Evolutionary conservation across 164 flowering plant genomes (phyloP), one percentile per base, ranked within the genome.

Genomic region (Stephania japonica): DNA sequence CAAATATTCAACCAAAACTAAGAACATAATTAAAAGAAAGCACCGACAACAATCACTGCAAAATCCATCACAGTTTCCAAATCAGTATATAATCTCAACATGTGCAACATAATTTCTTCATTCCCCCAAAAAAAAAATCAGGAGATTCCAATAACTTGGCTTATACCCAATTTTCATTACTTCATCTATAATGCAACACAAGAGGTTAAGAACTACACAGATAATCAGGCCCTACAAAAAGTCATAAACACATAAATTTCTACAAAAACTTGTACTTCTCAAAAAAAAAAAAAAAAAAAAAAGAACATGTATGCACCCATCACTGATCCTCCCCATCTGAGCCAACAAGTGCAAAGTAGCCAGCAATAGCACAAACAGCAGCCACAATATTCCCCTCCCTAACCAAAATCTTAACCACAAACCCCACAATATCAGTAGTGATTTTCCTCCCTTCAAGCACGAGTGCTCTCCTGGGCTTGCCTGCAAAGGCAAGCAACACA

Each of bases 401-500:
- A 32, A 86, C 41, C 71, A 89, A 66, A 73, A 84, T 82, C 78
- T 75, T 78, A 42, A 83, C 66, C 65, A 84, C 82, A 41, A 81
- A 75, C 72, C 82, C 69, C 2, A 83, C 83, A 63, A 91, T 87
- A 74, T 91, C 97, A 6, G 78, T 50, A 11, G 88, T 87, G 70
- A 91, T 90, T 77, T 79, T 84, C 79, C 87, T 82, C 16, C 94
- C 90, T 42, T 85, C 87, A 8, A 61, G 72, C 11, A 79, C 91
- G 61, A 91, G 81, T 27, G 88, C 82, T 18, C 81, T 78, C n/a
- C 89, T 85, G 0, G 89, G 87, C 62, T 86, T 88, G 18, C 97
- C 94, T 7, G 86, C 81, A 32, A 88, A 85, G 23, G 92, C 78
- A 11, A 91, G 81, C 43, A 88, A 85, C 76, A 90, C 92, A 72